Evolutionary conservation across 2,329 filamentous ascomycete species (phyloP), one percentile per base, ranked within the genome.

Genomic region (Aspergillus sp.): DNA sequence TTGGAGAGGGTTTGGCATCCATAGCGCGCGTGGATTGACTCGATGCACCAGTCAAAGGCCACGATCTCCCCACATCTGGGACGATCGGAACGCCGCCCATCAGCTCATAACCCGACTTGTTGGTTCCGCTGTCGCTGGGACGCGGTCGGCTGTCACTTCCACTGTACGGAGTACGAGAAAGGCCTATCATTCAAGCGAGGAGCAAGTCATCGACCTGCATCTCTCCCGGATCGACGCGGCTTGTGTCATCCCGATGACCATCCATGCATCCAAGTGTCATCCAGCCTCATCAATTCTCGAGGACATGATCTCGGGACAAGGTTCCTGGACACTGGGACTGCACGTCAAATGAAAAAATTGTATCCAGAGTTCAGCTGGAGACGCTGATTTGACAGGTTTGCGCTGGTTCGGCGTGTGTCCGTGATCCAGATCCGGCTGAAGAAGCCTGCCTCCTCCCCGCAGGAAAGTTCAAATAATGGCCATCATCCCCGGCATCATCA

Each of bases 41-140:
- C 51, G 54, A 53, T 55, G 47, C 40, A 40, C 49, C 51, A 52
- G 32, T 54, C 46, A 52, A 40, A 43, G 41, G 32, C 30, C 42
- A 52, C 51, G 45, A 38, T 30, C 32, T 43, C 49, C 53, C 58
- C 56, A 57, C 56, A 19, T 8, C 38, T 46, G 50, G 40, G 52
- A 52, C 56, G 58, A 60, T 60, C 58, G 52, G 55, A 49, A 57
- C 33, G 42, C 47, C 26, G 47, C 35, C 52, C 50, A 51, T 56
- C 50, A 47, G 30, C 30, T 30, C n/a, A 46, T 22, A 22, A 38
- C 52, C 52, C 54, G 50, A 49, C 43, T 52, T 49, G 53, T 55
- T 55, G 51, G 53, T 55, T 53, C 52, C 7, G 7, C 40, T 6
- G 42, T 46, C 44, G 22, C 22, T 24, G 35, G 33, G 20, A 30